Conservation (phyloP, 2,329 filamentous ascomycete genomes). For the Leptodontidium sp. region DNA sequence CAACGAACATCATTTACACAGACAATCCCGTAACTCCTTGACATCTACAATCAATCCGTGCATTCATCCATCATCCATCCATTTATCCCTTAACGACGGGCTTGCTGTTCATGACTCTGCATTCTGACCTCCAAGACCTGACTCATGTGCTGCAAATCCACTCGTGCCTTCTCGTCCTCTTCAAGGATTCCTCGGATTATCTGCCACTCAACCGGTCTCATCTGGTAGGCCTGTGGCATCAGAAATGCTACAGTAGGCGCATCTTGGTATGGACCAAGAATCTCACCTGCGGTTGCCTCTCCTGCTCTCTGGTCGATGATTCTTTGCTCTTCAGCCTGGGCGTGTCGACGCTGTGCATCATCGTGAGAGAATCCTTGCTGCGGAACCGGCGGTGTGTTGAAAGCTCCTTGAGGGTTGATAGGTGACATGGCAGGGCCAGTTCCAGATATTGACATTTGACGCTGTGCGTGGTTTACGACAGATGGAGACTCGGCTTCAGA, state of each 20-base stretch:
- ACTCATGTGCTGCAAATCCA: conserved; percentile 60
- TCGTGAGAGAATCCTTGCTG: conserved; percentile 25
- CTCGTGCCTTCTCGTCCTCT: conserved; percentile 42
- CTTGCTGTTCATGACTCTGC: conserved; percentile 23
- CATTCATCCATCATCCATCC: neutral
- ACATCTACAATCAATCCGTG: neutral
- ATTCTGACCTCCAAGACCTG: conserved; percentile 56
- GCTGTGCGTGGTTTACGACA: conserved; percentile 49
- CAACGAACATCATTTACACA: conserved; percentile 16
- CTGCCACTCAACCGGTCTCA: conserved; percentile 75
- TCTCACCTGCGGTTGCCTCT: conserved; percentile 64
- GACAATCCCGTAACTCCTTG: neutral
- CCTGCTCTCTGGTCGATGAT: conserved; percentile 60
- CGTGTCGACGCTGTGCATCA: conserved; percentile 42
- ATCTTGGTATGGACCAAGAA: conserved; percentile 67
- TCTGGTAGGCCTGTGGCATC: conserved; percentile 72
- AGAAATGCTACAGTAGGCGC: conserved; percentile 75
- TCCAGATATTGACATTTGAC: conserved; percentile 58
- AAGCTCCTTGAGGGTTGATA: conserved; percentile 53
- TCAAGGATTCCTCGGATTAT: conserved; percentile 65
- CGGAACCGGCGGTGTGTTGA: conserved; percentile 38
- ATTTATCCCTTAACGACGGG: conserved; percentile 3
- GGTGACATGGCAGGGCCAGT: conserved; percentile 61
- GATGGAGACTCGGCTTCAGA: conserved; percentile 46
- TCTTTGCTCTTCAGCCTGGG: conserved; percentile 50